Conservation (phyloP, 139 green algal species). For the Auxenochlorella protothecoides region DNA sequence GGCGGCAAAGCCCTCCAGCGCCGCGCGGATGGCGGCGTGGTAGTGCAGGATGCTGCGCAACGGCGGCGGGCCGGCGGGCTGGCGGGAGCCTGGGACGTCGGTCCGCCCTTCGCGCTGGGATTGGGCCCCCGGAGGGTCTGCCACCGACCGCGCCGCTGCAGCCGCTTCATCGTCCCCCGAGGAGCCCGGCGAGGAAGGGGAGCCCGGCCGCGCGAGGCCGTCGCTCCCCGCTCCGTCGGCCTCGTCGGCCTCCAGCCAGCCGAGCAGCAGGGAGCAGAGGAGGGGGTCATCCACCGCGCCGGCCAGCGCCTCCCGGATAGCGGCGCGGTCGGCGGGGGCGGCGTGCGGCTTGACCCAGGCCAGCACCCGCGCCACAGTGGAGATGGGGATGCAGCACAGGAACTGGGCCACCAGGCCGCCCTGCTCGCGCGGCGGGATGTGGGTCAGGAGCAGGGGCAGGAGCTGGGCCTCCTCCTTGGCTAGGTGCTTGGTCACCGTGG, state of each 20-base stretch:
- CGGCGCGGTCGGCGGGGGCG: slow-evolving; percentile 28
- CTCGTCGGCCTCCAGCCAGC: slow-evolving; percentile 47
- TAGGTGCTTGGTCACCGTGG: slow-evolving; percentile 84
- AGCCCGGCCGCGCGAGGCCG: too few relatives aligned
- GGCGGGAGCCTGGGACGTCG: too few relatives aligned
- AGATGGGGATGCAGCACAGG: slow-evolving; percentile 89
- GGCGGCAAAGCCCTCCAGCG: slow-evolving; percentile 60
- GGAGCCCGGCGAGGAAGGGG: not conserved
- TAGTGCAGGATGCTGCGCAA: slow-evolving; percentile 53
- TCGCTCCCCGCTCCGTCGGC: too few relatives aligned
- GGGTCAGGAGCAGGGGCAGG: slow-evolving; percentile 78
- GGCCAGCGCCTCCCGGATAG: slow-evolving; percentile 36
- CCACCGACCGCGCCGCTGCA: not conserved
- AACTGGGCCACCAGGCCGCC: slow-evolving; percentile 85
- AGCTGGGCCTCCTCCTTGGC: slow-evolving; percentile 95
- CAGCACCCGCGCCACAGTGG: slow-evolving; percentile 62
- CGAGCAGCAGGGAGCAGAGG: slow-evolving; percentile 63
- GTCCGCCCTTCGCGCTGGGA: not conserved
- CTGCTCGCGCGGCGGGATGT: slow-evolving; percentile 77
- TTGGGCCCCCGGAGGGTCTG: not conserved
- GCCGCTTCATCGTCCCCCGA: not conserved
- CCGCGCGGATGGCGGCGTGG: slow-evolving; percentile 66
- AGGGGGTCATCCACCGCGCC: slow-evolving; percentile 57
- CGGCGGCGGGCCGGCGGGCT: too few relatives aligned
- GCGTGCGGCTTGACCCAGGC: slow-evolving; percentile 63